These are phyloP conservation scores for Grifola frondosa DNA, from an alignment of 1,284 basidiomycete genomes.

Conservation along the genomic window DNA sequence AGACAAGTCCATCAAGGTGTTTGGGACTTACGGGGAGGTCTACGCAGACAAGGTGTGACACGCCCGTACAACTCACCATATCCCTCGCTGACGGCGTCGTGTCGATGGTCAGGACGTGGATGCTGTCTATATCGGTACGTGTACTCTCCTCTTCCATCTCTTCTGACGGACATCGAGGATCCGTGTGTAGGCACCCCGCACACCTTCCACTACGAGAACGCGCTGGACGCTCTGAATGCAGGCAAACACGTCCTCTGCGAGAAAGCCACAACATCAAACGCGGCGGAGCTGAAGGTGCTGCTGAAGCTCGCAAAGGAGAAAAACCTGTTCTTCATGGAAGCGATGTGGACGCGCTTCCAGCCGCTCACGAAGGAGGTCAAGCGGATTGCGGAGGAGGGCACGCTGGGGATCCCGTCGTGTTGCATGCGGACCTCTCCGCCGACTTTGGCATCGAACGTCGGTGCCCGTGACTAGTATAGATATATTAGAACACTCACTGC, in stretches of 20 bases:
- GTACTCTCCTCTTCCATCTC: neutral
- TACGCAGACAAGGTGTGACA: slow-evolving; percentile 61
- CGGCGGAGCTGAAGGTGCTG: slow-evolving; percentile 65
- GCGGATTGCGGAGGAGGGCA: slow-evolving; percentile 58
- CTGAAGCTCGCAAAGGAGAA: slow-evolving; percentile 73
- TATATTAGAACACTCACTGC: neutral
- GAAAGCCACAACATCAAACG: slow-evolving; percentile 73
- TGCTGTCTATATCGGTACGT: slow-evolving; percentile 73
- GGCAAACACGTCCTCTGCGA: slow-evolving; percentile 89
- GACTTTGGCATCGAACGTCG: slow-evolving; percentile 73
- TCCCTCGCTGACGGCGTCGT: neutral
- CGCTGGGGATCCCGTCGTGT: slow-evolving; percentile 57
- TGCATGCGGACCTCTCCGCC: slow-evolving; percentile 74
- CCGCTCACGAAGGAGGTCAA: slow-evolving; percentile 69
- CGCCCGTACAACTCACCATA: slow-evolving; percentile 1
- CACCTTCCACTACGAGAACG: slow-evolving; percentile 80
- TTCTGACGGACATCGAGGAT: neutral
- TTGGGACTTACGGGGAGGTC: slow-evolving; percentile 78
- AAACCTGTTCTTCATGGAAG: slow-evolving; percentile 88
- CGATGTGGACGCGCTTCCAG: slow-evolving; percentile 80
- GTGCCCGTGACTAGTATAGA: slow-evolving; percentile 26
- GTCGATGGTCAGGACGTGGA: slow-evolving; percentile 61
- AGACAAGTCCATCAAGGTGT: slow-evolving; percentile 60
- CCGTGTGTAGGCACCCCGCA: slow-evolving; percentile 73
- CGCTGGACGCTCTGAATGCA: slow-evolving; percentile 73